A percentile compares a stretch with the other conserved stretches of the same genome.
Evolutionary conservation across 1,284 basidiomycete genomes (phyloP).

Genomic region (Ceratorhiza oryzae-sativae): DNA sequence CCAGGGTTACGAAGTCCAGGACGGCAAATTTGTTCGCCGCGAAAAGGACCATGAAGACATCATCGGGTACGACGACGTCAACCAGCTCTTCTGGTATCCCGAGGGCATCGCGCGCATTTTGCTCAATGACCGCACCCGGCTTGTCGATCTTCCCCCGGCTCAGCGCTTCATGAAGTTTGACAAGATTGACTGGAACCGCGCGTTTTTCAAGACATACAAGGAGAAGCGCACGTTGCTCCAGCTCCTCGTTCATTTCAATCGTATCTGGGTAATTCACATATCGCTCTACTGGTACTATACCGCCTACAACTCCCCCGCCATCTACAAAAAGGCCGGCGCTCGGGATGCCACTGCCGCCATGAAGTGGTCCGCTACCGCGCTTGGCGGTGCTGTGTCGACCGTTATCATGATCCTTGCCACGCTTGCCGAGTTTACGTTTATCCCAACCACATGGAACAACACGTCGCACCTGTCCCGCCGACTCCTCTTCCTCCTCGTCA

Average conservation of each 20-base stretch:
- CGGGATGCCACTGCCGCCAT: constrained; percentile 70
- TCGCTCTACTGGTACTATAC: constrained; percentile 95
- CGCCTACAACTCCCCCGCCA: constrained; percentile 87
- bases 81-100: constrained; percentile 99
- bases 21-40: constrained; percentile 92
- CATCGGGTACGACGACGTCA: constrained; percentile 99
- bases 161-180: constrained; percentile 96
- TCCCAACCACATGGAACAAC: constrained; percentile 97
- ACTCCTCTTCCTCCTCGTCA: constrained; percentile 82
- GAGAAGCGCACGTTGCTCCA: constrained; percentile 95
- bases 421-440: constrained; percentile 91
- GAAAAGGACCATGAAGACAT: constrained; percentile 95
- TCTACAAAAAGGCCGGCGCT: constrained; percentile 76
- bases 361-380: constrained; percentile 86
- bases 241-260: constrained; percentile 96
- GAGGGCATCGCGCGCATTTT: constrained; percentile 95
- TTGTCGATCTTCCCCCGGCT: constrained; percentile 87
- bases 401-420: constrained; percentile 94
- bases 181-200: constrained; percentile 91
- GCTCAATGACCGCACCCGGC: constrained; percentile 87
- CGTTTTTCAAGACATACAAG: constrained; percentile 97
- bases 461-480: constrained; percentile 91
- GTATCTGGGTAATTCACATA: constrained; percentile 95
- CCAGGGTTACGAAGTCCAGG: constrained; percentile 96
- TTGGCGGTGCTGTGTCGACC: constrained; percentile 89